Base-by-base conservation (phyloP, 1,284 basidiomycete genomes). In the Golubevia sp. region DNA sequence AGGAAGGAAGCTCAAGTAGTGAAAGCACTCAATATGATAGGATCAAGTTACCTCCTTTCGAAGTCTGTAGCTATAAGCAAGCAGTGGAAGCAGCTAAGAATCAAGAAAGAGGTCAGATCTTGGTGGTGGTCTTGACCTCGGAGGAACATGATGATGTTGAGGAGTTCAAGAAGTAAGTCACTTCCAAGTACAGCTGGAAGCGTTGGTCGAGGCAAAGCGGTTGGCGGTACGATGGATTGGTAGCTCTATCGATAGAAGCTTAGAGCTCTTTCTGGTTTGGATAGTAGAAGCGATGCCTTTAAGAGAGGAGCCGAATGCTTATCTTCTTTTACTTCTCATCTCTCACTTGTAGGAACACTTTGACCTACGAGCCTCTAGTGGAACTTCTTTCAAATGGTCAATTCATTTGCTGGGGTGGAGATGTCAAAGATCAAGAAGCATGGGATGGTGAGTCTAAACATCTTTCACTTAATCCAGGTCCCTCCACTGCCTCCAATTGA, bases 331-430 rank as follows among this genome's bases (percentile, higher is more conserved):
- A n/a, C n/a, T n/a, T n/a, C n/a, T n/a, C n/a, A n/a, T n/a, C n/a
- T n/a, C n/a, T n/a, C n/a, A n/a, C n/a, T n/a, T n/a, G n/a, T 52
- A 55, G 53, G 26, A 66, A 66, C 13, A 69, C 72, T 0, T 54
- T 79, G n/a, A 68, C 70, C 13, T 70, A 79, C 30, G 49, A 56
- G 11, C 62, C 64, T 20, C 63, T 79, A 3, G 75, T 77, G 6
- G 65, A 71, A 3, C 50, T 66, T 34, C 67, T 79, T 13, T 71
- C 70, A 3, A 55, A 55, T 23, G 54, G 62, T 27, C 68, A 77
- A 50, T 73, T 79, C 30, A 51, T 73, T 25, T 71, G 77, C 21
- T 79, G 77, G 77, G 77, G 75, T 21, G 75, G 75, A 20, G 74
- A 77, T 38, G 73, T 79, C 1, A 64, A 57, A 3, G 70, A 71